These are phyloP conservation scores for Flaveria floridana DNA, from an alignment of 140 eudicot species.

Conservation along the genomic window DNA sequence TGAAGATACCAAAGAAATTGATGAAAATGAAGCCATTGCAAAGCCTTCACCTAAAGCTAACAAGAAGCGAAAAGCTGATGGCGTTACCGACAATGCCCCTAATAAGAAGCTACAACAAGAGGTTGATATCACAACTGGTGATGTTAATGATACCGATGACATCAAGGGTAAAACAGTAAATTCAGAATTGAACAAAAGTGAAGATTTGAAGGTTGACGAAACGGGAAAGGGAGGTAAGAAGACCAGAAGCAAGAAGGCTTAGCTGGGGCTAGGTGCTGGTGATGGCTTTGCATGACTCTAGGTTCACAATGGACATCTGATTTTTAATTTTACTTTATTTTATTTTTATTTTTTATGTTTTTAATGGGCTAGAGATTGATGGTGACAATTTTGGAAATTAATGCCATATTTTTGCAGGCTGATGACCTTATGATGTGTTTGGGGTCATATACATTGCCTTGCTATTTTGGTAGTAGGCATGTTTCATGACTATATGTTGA, in stretches of 20 bases:
- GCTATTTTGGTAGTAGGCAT: slow-evolving; percentile 14
- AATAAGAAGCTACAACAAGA: slow-evolving; percentile 27
- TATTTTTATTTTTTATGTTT: background rate
- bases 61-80: slow-evolving; percentile 32
- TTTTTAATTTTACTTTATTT: background rate
- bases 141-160: slow-evolving; percentile 5
- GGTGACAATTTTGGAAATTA: slow-evolving; percentile 13
- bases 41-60: slow-evolving; percentile 28
- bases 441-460: background rate
- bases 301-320: background rate
- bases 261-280: slow-evolving; percentile 8
- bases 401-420: slow-evolving; percentile 8
- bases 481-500: background rate
- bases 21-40: slow-evolving; percentile 9
- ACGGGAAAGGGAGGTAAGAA: slow-evolving; percentile 13
- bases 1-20: slow-evolving; percentile 15
- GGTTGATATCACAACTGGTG: background rate
- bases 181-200: slow-evolving; percentile 21
- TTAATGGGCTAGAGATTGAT: background rate
- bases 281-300: background rate
- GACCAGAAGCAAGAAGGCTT: slow-evolving; percentile 28
- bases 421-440: slow-evolving; percentile 7
- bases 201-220: slow-evolving; percentile 17
- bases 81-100: slow-evolving; percentile 3
- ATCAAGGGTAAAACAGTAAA: background rate